Percentiles rank a stretch among this genome's conserved stretches.
phyloP scores from a whole-genome alignment of 1,284 basidiomycete species.

The Tylopilus sp. region DNA sequence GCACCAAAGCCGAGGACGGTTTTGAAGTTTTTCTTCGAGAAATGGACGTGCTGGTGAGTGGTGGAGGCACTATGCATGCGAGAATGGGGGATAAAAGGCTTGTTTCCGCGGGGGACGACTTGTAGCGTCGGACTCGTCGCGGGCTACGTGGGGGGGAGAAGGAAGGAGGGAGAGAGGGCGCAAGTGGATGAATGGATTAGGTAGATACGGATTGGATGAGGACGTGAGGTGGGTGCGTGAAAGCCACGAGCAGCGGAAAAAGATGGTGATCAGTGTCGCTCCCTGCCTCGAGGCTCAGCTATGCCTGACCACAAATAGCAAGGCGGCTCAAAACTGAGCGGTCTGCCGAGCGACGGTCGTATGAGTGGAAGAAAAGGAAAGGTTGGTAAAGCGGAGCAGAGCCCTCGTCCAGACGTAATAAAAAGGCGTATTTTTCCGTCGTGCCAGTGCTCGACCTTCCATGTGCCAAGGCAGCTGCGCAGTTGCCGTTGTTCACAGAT shows the following conservation, averaged over 20 bases:
- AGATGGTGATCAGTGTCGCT: conserved; percentile 26
- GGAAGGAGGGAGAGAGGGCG: conserved; percentile 28
- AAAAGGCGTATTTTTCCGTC: neutral
- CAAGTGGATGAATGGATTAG: conserved; percentile 32
- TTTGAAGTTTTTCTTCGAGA: conserved; percentile 42
- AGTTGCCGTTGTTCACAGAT: conserved; percentile 1
- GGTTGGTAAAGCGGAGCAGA: conserved; percentile 29
- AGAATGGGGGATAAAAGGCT: conserved; percentile 15
- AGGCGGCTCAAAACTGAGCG: conserved; percentile 18
- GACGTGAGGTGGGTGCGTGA: conserved; percentile 37
- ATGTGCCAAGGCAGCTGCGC: conserved; percentile 13
- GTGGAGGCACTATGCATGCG: conserved; percentile 42
- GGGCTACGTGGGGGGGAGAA: conserved; percentile 17
- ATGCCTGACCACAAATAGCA: conserved; percentile 24
- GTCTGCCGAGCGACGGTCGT: too few relatives aligned
- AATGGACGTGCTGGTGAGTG: conserved; percentile 35
- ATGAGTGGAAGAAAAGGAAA: too few relatives aligned
- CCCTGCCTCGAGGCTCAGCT: conserved; percentile 29
- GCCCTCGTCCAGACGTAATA: conserved; percentile 17
- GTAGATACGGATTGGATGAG: conserved; percentile 32
- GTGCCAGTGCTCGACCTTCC: neutral
- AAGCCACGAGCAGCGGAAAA: conserved; percentile 35
- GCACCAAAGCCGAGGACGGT: conserved; percentile 40
- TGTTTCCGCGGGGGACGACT: conserved; percentile 24
- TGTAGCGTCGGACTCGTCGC: conserved; percentile 23